These are phyloP conservation scores for Gynochthodes officinalis DNA, from an alignment of 257 asterid species.

Conservation along the genomic window DNA sequence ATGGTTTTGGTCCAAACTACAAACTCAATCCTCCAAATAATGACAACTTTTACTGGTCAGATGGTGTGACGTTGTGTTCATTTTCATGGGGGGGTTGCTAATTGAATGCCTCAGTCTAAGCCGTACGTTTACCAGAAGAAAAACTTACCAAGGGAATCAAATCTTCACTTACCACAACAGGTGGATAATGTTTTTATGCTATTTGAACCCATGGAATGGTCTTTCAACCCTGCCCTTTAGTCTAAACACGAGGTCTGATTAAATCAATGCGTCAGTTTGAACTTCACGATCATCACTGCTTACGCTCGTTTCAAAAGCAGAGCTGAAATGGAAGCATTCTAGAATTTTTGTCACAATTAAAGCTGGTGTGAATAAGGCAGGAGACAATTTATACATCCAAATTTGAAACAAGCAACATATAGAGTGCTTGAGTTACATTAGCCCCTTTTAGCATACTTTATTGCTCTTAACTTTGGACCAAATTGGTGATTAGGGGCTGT, in stretches of 20 bases:
- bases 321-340: background rate
- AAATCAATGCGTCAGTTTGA: constrained; percentile 18
- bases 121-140: background rate
- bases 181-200: too few relatives aligned
- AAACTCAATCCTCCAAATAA: background rate
- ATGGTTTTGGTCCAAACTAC: constrained; percentile 31
- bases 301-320: constrained; percentile 1
- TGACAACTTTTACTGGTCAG: constrained; percentile 18
- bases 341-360: background rate
- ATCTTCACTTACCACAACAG: too few relatives aligned
- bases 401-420: background rate
- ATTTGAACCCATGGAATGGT: background rate
- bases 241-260: constrained; percentile 5
- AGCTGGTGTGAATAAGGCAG: background rate
- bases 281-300: constrained; percentile 24
- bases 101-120: constrained; percentile 1
- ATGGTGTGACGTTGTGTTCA: background rate
- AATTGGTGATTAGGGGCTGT: background rate
- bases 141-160: constrained; percentile 11
- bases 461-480: too few relatives aligned
- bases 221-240: background rate
- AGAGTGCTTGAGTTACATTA: too few relatives aligned
- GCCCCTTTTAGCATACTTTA: too few relatives aligned
- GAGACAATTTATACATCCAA: background rate
- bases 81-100: background rate